Conservation (phyloP, 805 yeast genomes). For the Kuraishia piskuri region DNA sequence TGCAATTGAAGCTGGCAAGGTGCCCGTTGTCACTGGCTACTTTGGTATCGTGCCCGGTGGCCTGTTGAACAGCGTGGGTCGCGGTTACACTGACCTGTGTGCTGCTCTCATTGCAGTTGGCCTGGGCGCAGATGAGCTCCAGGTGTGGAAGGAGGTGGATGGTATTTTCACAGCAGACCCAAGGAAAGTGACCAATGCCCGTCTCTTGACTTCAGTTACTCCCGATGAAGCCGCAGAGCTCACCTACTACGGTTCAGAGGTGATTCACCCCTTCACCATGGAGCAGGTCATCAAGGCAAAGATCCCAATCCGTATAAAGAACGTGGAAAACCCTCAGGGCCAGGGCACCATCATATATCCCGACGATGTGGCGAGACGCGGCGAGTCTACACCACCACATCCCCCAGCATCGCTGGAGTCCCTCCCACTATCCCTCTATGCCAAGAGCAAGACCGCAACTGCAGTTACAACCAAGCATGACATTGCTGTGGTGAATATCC, state of each 20-base stretch:
- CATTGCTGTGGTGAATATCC: constrained; percentile 86
- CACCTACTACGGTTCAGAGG: constrained; percentile 96
- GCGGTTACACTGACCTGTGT: constrained; percentile 96
- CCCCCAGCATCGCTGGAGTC: constrained; percentile 74
- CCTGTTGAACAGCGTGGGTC: constrained; percentile 81
- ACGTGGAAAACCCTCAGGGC: constrained; percentile 91
- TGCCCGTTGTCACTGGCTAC: constrained; percentile 94
- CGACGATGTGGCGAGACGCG: constrained; percentile 75
- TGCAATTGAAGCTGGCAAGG: constrained; percentile 26
- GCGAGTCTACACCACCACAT: constrained; percentile 89
- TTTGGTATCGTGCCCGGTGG: constrained; percentile 98
- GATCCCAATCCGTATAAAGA: constrained; percentile 94
- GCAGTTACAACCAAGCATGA: constrained; percentile 94
- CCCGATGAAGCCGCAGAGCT: constrained; percentile 99
- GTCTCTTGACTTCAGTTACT: constrained; percentile 78
- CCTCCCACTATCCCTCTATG: constrained; percentile 25
- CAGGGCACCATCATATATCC: constrained; percentile 93
- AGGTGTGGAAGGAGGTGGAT: constrained; percentile 98
- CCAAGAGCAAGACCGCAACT: constrained; percentile 66
- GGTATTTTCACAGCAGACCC: constrained; percentile 99
- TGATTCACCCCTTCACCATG: constrained; percentile 98
- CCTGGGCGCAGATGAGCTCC: constrained; percentile 82
- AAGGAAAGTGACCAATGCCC: constrained; percentile 84
- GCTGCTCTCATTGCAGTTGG: constrained; percentile 97
- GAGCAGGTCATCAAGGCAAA: constrained; percentile 95